Base-by-base conservation (phyloP, 1,284 basidiomycete genomes). In the Phylloboletellus chloephorus region DNA sequence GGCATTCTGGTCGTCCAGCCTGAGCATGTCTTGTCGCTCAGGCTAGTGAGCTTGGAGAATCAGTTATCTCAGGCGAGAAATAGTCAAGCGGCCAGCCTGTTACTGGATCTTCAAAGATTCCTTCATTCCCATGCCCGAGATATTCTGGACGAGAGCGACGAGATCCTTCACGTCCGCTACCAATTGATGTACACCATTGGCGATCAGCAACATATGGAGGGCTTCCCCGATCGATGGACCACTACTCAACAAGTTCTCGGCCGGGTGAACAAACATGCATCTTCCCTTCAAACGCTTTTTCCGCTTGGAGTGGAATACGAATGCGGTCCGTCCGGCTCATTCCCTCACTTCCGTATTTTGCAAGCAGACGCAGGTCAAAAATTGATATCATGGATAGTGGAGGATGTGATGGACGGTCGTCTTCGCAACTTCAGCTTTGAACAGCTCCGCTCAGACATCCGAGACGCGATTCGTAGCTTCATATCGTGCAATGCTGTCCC, bases 1-100 rank as follows among this genome's bases (percentile, higher is more conserved):
- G 74, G 74, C 0, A 47, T 77, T 13, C 49, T 74, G 3, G 53
- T 77, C 1, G 56, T 61, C 5, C 74, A 77, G 41, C 75, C 73
- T 0, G 74, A 76, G 34, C 73, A 76, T 35, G 62, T 74, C 1
- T 60, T 76, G 7, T 76, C 74, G 0, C 69, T 52, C 25, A 52
- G 42, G 23, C 13, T 53, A 5, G 37, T 45, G 22, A 45, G 17
- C 6, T 43, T 47, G 7, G 52, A 53, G 19, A 41, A 42, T 19
- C 52, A 49, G 16, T 16, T 50, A 2, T 68, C 40, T 57, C 64
- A 43, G 7, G 17, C 3, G 6, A 3, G n/a, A 4, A 10, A 10
- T 5, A 21, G 9, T 10, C 7, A 23, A 7, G 17, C 26, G 10
- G 35, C 31, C 52, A 9, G 21, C 2, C 26, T 37, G 12, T 33